Evolutionary conservation across 1,284 basidiomycete genomes (phyloP).

Genomic region (Cutaneotrichosporon curvatum): DNA sequence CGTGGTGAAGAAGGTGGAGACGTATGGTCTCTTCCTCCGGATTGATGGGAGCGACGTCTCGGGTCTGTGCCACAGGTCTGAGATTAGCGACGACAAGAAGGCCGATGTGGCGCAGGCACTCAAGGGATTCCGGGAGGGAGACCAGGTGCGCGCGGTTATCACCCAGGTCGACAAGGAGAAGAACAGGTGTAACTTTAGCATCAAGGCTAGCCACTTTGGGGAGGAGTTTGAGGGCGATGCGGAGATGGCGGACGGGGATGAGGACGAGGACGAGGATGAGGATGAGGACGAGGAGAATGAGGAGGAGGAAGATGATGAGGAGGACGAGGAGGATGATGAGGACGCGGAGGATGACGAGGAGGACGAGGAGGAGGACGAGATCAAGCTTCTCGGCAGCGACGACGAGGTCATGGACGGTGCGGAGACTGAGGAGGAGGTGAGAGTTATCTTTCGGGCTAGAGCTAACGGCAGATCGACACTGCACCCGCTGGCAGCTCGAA

Average conservation of each 20-base stretch:
- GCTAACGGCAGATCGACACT: conserved; percentile 15
- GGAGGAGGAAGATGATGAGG: conserved; percentile 37
- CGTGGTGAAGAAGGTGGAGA: conserved; percentile 64
- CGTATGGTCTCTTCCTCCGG: conserved; percentile 86
- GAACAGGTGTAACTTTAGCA: conserved; percentile 72
- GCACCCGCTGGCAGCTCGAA: conserved; percentile 15
- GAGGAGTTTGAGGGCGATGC: conserved; percentile 43
- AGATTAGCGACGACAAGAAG: conserved; percentile 77
- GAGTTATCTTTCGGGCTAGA: neutral
- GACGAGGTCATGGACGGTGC: conserved; percentile 27
- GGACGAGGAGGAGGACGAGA: conserved; percentile 42
- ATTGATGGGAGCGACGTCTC: conserved; percentile 74
- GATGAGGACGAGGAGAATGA: conserved; percentile 22
- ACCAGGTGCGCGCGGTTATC: conserved; percentile 74
- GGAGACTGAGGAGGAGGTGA: conserved; percentile 21
- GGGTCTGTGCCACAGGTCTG: conserved; percentile 89
- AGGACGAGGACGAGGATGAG: conserved; percentile 51
- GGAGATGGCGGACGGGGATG: conserved; percentile 24
- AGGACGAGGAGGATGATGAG: conserved; percentile 40
- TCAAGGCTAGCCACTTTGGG: conserved; percentile 81
- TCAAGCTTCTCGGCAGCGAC: conserved; percentile 13
- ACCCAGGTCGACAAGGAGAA: conserved; percentile 65
- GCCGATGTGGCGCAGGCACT: conserved; percentile 71
- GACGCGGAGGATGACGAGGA: conserved; percentile 33
- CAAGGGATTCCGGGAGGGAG: conserved; percentile 76